Evolutionary conservation across 805 yeast species (phyloP).

Genomic region (Wickerhamomyces subpelliculosus): DNA sequence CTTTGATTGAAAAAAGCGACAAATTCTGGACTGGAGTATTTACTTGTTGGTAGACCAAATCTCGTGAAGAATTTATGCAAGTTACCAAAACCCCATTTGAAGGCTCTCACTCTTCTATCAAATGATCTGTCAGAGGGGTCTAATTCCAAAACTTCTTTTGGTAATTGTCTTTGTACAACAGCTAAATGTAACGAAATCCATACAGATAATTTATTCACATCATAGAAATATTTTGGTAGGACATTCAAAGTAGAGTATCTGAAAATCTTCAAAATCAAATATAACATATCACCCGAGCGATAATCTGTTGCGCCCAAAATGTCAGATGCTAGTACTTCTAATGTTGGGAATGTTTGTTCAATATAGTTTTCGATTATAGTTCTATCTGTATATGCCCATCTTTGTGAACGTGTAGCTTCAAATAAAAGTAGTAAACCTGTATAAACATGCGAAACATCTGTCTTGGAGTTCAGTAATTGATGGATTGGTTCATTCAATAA

Average conservation of each 20-base stretch:
- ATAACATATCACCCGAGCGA: slow-evolving; percentile 40
- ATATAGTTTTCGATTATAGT: slow-evolving; percentile 42
- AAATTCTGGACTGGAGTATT: slow-evolving; percentile 41
- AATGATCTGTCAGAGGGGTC: slow-evolving; percentile 41
- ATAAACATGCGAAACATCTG: slow-evolving; percentile 33
- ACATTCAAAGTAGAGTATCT: slow-evolving; percentile 56
- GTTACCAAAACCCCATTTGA: slow-evolving; percentile 87
- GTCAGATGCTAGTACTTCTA: slow-evolving; percentile 44
- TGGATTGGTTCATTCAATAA: slow-evolving; percentile 23
- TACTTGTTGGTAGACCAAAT: slow-evolving; percentile 32
- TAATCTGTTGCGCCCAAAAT: slow-evolving; percentile 25
- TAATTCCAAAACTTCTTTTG: slow-evolving; percentile 40
- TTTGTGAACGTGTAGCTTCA: slow-evolving; percentile 48
- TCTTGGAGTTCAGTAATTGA: slow-evolving; percentile 28
- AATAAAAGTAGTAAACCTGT: slow-evolving; percentile 51
- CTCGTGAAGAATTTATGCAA: slow-evolving; percentile 62
- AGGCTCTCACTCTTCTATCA: slow-evolving; percentile 57
- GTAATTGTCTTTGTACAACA: slow-evolving; percentile 48
- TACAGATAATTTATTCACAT: slow-evolving; percentile 30
- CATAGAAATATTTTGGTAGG: slow-evolving; percentile 44
- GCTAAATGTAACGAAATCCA: slow-evolving; percentile 68
- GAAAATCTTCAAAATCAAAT: slow-evolving; percentile 57
- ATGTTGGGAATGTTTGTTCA: slow-evolving; percentile 44
- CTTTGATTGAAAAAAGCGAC: slow-evolving; percentile 44
- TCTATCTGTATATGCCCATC: slow-evolving; percentile 49